Conservation (phyloP, 805 yeast species). For the Komagataella populi region DNA sequence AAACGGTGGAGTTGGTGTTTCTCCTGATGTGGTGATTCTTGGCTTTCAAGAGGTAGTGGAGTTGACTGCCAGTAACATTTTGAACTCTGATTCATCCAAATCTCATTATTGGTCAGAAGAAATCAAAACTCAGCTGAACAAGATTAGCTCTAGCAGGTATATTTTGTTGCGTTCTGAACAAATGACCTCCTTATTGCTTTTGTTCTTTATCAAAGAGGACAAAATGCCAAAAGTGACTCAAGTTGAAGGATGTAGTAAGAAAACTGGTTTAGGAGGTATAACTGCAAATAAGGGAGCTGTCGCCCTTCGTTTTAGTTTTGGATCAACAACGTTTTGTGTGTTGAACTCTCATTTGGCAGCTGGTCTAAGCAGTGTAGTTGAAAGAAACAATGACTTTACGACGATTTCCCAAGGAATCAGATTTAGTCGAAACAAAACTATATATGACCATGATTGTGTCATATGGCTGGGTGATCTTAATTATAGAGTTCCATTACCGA, state of each 20-base stretch:
- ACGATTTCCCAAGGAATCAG: conserved; percentile 64
- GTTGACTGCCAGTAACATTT: conserved; percentile 78
- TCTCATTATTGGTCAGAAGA: conserved; percentile 68
- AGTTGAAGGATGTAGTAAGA: conserved; percentile 89
- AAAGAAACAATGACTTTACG: conserved; percentile 75
- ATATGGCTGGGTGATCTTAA: conserved; percentile 95
- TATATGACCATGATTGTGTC: conserved; percentile 73
- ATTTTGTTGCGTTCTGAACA: conserved; percentile 62
- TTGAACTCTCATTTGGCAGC: conserved; percentile 92
- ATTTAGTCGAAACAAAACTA: conserved; percentile 64
- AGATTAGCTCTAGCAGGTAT: conserved; percentile 22
- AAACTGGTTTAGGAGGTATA: conserved; percentile 94
- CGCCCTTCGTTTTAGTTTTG: conserved; percentile 77
- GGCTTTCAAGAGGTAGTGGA: conserved; percentile 95
- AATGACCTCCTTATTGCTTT: conserved; percentile 53
- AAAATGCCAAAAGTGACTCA: conserved; percentile 43
- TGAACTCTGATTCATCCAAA: conserved; percentile 72
- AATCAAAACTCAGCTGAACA: conserved; percentile 49
- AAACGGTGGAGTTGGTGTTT: conserved; percentile 28
- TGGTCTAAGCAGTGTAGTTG: conserved; percentile 69
- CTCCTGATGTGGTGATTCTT: conserved; percentile 75
- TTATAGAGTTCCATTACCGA: conserved; percentile 59
- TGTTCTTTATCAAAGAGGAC: conserved; percentile 46
- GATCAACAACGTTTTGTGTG: conserved; percentile 68
- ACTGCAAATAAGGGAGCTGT: conserved; percentile 96